Conservation (phyloP, 768 basidiomycete genomes). For the Inosperma sp. region DNA sequence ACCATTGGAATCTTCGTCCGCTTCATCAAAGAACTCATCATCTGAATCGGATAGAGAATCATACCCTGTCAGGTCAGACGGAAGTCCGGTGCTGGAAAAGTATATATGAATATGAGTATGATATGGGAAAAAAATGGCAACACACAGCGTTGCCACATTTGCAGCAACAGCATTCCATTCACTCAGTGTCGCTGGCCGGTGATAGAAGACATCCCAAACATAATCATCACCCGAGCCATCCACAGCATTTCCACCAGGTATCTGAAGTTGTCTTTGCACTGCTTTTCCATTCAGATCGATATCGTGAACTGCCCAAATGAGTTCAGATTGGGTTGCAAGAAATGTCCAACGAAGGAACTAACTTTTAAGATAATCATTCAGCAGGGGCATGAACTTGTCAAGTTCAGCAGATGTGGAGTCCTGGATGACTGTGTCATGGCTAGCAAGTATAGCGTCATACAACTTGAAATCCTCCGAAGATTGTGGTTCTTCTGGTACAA, state of each 20-base stretch:
- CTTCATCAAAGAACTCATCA: constrained; percentile 55
- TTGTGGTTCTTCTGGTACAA: constrained; percentile 28
- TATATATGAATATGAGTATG: background rate
- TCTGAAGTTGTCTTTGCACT: too few relatives aligned
- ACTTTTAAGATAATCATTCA: constrained; percentile 73
- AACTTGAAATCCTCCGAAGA: constrained; percentile 49
- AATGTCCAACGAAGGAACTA: constrained; percentile 21
- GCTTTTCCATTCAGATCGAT: constrained; percentile 9
- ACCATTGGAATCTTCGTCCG: constrained; percentile 86
- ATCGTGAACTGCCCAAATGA: constrained; percentile 21
- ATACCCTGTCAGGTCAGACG: constrained; percentile 49
- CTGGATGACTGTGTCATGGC: constrained; percentile 23
- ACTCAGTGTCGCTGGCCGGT: constrained; percentile 52
- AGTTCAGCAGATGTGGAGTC: constrained; percentile 52
- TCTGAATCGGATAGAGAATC: constrained; percentile 64
- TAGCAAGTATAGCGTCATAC: constrained; percentile 64
- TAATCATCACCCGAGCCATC: constrained; percentile 47
- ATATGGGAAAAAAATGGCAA: constrained; percentile 8
- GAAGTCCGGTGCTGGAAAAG: constrained; percentile 58
- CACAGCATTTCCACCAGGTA: constrained; percentile 10
- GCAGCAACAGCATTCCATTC: constrained; percentile 53
- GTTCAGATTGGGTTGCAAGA: constrained; percentile 15
- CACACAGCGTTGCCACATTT: constrained; percentile 63
- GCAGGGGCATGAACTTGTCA: constrained; percentile 71
- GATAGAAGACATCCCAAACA: constrained; percentile 84